Evolutionary conservation across 2,329 filamentous ascomycete genomes (phyloP).

Genomic region (Trichoderma citrinoviride): DNA sequence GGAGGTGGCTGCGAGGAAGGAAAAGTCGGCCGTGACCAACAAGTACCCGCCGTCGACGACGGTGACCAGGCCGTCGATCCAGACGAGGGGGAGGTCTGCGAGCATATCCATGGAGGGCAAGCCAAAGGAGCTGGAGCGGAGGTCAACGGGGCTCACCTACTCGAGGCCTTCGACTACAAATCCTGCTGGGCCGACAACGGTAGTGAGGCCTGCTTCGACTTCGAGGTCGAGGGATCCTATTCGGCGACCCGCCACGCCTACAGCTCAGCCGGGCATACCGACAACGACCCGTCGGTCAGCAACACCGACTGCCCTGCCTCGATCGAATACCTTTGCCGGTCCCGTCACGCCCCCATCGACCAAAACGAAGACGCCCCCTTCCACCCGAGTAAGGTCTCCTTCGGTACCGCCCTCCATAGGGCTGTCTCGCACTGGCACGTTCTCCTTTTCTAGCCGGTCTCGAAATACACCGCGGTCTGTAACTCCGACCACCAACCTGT

Average conservation of each 20-base stretch:
- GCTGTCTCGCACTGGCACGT: constrained; percentile 2
- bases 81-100: constrained; percentile 34
- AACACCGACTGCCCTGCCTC: constrained; percentile 6
- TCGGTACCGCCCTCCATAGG: not conserved
- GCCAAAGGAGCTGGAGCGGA: constrained; percentile 8
- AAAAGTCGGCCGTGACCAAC: constrained; percentile 28
- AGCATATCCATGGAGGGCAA: constrained; percentile 26
- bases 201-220: constrained; percentile 31
- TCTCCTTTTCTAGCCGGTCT: not conserved
- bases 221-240: constrained; percentile 26
- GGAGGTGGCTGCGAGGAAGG: constrained; percentile 1
- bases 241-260: constrained; percentile 14
- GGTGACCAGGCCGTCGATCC: constrained; percentile 31
- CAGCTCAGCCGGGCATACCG: not conserved
- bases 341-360: not conserved
- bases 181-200: constrained; percentile 27
- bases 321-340: not conserved
- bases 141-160: constrained; percentile 29
- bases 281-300: not conserved
- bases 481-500: not conserved
- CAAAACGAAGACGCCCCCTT: not conserved
- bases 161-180: constrained; percentile 36
- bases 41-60: constrained; percentile 38
- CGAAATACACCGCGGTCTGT: not conserved
- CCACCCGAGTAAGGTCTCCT: not conserved